phyloP scores from a whole-genome alignment of 208 protist genomes.

The Baffinella frigidus region DNA sequence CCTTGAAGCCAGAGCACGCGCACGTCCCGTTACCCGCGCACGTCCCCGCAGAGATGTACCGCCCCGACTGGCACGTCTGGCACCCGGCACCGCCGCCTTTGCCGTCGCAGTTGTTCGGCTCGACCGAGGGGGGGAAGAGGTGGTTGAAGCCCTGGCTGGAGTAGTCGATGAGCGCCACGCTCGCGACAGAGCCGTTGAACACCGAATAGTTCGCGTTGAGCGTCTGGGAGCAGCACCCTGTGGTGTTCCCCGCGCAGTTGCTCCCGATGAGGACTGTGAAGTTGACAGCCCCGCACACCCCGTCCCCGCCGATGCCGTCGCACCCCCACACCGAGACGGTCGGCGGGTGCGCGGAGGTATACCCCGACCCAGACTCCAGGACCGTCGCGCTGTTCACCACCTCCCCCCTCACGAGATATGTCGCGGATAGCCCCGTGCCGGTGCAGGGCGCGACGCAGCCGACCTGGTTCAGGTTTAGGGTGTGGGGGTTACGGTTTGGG shows the following conservation, averaged over 20 bases:
- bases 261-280: background rate
- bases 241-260: background rate
- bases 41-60: background rate
- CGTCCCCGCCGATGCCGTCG: background rate
- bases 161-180: too few relatives aligned
- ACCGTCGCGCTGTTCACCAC: background rate
- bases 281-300: background rate
- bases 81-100: background rate
- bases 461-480: too few relatives aligned
- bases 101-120: background rate
- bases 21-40: too few relatives aligned
- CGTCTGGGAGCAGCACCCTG: background rate
- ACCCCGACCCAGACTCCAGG: background rate
- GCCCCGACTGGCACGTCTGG: background rate
- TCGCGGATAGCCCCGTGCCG: background rate
- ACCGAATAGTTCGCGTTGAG: background rate
- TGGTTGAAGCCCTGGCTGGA: too few relatives aligned
- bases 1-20: background rate
- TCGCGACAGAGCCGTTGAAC: background rate
- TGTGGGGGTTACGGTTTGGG: too few relatives aligned
- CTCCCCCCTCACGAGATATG: background rate
- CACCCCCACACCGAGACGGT: background rate
- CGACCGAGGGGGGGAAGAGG: background rate
- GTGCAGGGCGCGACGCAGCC: background rate
- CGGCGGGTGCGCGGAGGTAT: background rate